Evolutionary conservation across 805 yeast species (phyloP).

Genomic region (Candida cerambycidarum): DNA sequence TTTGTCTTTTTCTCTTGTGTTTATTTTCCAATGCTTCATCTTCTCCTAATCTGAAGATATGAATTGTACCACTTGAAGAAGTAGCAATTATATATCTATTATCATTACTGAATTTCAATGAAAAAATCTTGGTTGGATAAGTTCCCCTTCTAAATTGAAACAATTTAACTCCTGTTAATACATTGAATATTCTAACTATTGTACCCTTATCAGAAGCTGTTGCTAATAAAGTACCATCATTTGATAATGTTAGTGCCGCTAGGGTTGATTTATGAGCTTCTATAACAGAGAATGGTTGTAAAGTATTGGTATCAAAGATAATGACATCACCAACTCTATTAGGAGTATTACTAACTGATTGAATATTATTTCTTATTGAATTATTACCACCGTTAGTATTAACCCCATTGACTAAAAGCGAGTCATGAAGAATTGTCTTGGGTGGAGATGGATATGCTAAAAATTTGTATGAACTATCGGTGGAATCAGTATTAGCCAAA

Average conservation of each 20-base stretch:
- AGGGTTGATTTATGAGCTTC: slow-evolving; percentile 84
- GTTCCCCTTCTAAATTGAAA: slow-evolving; percentile 83
- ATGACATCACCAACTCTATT: slow-evolving; percentile 68
- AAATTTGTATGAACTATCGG: slow-evolving; percentile 43
- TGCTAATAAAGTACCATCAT: slow-evolving; percentile 78
- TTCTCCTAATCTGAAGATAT: slow-evolving; percentile 75
- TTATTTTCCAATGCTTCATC: slow-evolving; percentile 42
- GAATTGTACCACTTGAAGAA: slow-evolving; percentile 89
- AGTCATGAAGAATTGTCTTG: slow-evolving; percentile 46
- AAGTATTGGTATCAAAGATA: slow-evolving; percentile 70
- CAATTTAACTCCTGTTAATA: slow-evolving; percentile 59
- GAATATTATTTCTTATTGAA: slow-evolving; percentile 39
- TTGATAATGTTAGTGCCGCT: slow-evolving; percentile 64
- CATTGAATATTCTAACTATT: slow-evolving; percentile 75
- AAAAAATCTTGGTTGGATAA: slow-evolving; percentile 76
- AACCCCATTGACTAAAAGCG: slow-evolving; percentile 40
- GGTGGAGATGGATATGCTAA: slow-evolving; percentile 81
- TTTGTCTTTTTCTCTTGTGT: slow-evolving; percentile 28
- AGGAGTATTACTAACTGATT: slow-evolving; percentile 40
- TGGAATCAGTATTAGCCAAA: slow-evolving; percentile 38
- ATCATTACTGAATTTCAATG: slow-evolving; percentile 72
- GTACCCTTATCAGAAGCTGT: slow-evolving; percentile 93
- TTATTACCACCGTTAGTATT: slow-evolving; percentile 42
- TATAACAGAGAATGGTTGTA: slow-evolving; percentile 76
- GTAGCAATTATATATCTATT: slow-evolving; percentile 76